Evolutionary conservation across 73 alveolate species (phyloP).

Genomic region (Blepharisma stoltei): DNA sequence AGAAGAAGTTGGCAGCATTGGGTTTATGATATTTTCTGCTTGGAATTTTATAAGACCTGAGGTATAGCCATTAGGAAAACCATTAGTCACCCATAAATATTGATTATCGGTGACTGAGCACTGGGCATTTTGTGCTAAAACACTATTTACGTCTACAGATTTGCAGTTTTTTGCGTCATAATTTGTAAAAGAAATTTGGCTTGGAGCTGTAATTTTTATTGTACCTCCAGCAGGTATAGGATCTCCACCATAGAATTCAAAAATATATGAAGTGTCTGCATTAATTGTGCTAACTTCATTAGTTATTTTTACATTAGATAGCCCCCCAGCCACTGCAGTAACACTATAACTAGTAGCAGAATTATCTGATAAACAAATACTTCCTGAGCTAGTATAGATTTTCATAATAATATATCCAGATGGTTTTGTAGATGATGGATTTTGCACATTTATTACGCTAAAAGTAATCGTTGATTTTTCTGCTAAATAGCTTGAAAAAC

Average conservation of each 20-base stretch:
- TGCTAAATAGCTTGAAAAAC: no score
- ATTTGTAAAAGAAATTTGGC: not conserved
- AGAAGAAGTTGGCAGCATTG: not conserved
- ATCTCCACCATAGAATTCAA: not conserved
- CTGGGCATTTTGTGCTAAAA: slow-evolving; percentile 9
- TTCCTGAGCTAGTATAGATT: no score
- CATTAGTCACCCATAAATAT: not conserved
- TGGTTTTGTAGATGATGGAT: no score
- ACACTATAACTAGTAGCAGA: no score
- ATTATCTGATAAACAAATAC: no score
- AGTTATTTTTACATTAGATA: no score
- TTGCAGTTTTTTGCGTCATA: not conserved
- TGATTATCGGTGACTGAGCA: not conserved
- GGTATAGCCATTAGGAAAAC: not conserved
- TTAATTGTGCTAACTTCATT: not conserved
- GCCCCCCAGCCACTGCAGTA: no score
- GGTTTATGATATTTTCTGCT: not conserved
- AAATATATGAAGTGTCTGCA: not conserved
- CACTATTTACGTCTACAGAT: not conserved
- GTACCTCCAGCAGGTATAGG: slow-evolving; percentile 15
- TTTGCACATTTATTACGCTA: no score
- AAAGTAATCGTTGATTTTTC: no score
- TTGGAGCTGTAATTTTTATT: not conserved
- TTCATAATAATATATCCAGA: no score
- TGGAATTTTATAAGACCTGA: not conserved